These are phyloP conservation scores for Skeletonema tropicum DNA, from an alignment of 108 stramenopile species.

Conservation along the genomic window DNA sequence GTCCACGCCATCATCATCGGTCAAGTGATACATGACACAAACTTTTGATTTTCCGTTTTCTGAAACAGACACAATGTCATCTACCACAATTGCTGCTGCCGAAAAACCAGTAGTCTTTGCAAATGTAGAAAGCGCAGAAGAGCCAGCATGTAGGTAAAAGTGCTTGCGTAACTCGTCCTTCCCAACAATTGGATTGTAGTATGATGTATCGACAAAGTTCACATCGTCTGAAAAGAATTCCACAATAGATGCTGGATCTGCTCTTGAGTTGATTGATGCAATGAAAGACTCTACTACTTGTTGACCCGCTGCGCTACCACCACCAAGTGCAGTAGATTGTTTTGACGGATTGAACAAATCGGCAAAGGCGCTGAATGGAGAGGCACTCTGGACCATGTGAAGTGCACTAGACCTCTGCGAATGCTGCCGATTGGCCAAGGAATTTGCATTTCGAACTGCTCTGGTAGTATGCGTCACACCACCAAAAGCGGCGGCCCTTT, in stretches of 20 bases:
- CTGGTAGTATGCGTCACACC: background rate
- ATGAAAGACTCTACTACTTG: constrained; percentile 34
- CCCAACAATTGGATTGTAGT: constrained; percentile 37
- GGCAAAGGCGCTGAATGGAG: constrained; percentile 8
- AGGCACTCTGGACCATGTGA: background rate
- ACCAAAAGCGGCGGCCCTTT: background rate
- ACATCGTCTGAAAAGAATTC: constrained; percentile 30
- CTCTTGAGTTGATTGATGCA: constrained; percentile 22
- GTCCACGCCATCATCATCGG: background rate
- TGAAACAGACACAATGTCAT: constrained; percentile 24
- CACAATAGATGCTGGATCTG: constrained; percentile 7
- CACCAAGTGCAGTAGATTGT: background rate
- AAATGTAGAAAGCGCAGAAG: constrained; percentile 33
- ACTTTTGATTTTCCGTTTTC: constrained; percentile 23
- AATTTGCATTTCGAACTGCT: background rate
- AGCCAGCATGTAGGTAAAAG: constrained; percentile 27
- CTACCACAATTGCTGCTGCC: constrained; percentile 22
- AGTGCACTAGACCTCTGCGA: background rate
- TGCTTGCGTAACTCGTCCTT: constrained; percentile 31
- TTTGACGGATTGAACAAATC: constrained; percentile 16
- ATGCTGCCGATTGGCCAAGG: background rate
- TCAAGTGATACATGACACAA: constrained; percentile 52
- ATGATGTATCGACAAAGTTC: constrained; percentile 32
- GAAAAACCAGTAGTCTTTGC: background rate
- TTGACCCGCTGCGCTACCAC: constrained; percentile 6